Base-by-base conservation (phyloP, 306 rosid genomes). In the Dalbergia cultrata region DNA sequence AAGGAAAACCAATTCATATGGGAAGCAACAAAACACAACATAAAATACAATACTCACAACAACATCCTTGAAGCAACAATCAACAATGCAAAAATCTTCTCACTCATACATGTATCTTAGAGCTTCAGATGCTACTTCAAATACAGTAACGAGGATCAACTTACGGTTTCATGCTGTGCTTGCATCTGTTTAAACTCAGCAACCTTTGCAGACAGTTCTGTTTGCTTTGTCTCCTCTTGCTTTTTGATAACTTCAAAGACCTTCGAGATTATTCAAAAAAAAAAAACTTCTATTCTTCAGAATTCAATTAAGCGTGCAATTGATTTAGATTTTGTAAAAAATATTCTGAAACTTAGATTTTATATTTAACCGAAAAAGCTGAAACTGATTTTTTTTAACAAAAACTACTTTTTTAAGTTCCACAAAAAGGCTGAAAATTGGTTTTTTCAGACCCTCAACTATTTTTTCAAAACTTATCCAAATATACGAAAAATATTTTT, bases 161-260 rank as follows among this genome's bases (percentile, higher is more conserved):
- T 84, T 87, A 93, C 99, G 9, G 85, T 87, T 83, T 91, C 99
- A 67, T 89, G 84, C 61, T 93, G 98, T 52, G 98, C 94, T 88
- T 87, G 90, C 79, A 88, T 47, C 26, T 91, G 92, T 66, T 87
- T 90, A 63, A 83, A 91, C 91, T 95, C 98, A 0, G 91, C 91
- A 81, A 74, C 89, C 87, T 89, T 95, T 7, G 94, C 85, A 22
- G 87, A 78, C 85, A 93, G 62, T 81, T 90, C 99, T 16, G 78
- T 67, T 79, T 83, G 93, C 86, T 86, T 91, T 2, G 96, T 90
- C 86, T 92, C 99, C 86, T 95, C 99, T 85, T 79, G 87, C 86
- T 91, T 93, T 82, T 83, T 89, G 5, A 92, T 63, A 45, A 82
- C 56, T 52, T 92, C 97, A 79, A 93, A 89, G 26, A 86, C 91